Evolutionary conservation across 176 grass and related monocot genomes (phyloP), one percentile per base, ranked within the genome.

Genomic region (Alopecurus myosuroides): DNA sequence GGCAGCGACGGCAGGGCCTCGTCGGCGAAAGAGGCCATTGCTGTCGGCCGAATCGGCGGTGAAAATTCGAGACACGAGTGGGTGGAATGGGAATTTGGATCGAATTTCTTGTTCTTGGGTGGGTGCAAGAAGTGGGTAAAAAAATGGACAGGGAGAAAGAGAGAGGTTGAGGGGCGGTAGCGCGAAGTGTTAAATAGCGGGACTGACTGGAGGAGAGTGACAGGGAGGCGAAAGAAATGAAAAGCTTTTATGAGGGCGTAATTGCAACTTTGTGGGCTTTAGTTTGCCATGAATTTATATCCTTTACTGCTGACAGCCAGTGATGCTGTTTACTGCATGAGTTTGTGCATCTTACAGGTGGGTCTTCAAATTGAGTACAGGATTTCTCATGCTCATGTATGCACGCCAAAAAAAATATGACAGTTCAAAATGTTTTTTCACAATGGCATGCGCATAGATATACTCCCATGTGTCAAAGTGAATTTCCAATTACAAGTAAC

Each of bases 141-240:
- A 84, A 61, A 58, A 36, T n/a, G 48, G 17, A 81, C 12, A 9
- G 3, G 30, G 48, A 57, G 37, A 6, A 19, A 52, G 64, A 81
- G n/a, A n/a, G 79, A 79, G 79, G 79, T 78, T 48, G 36, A 11
- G 15, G 61, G 69, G 76, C 68, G 40, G 89, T 75, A 80, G 81
- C 85, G 85, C 76, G 56, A 90, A 87, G 84, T 28, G 80, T 87
- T 90, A 90, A 87, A 87, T 90, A 90, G 88, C 66, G 74, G 35
- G 20, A 63, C 64, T 28, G 56, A 7, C 34, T 33, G 57, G 56
- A 70, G 40, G 61, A 44, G 39, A 33, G 75, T 13, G 37, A n/a
- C 22, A 33, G 61, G 46, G 26, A 51, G 56, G 23, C 9, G 7
- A 60, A 58, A 15, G 25, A 35, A 42, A 26, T 50, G 9, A 52